These are phyloP conservation scores for Fusarium sulawesiense DNA, from an alignment of 2,329 filamentous ascomycete species.

Conservation along the genomic window DNA sequence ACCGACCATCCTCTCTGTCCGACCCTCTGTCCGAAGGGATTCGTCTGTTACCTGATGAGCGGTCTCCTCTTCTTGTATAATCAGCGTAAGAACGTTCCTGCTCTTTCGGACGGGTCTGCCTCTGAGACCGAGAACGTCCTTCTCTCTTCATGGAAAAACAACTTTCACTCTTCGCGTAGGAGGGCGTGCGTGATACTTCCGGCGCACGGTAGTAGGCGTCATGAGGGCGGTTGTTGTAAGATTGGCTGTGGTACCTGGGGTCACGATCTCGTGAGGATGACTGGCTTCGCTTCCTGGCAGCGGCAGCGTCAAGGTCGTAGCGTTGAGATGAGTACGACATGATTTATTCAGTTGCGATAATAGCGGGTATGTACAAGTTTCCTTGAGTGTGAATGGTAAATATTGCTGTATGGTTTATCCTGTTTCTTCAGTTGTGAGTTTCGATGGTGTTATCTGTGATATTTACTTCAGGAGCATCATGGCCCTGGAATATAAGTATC, in stretches of 20 bases:
- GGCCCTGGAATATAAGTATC: conserved; percentile 1
- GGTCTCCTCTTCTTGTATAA: background rate
- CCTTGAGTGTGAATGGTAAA: background rate
- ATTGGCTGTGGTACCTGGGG: background rate
- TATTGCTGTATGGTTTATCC: background rate
- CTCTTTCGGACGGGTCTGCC: background rate
- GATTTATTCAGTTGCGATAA: background rate
- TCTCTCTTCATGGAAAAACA: background rate
- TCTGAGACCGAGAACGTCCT: background rate
- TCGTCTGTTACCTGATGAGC: background rate
- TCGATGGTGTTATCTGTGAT: background rate
- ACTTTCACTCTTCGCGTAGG: background rate
- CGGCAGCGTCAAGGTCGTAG: conserved; percentile 11
- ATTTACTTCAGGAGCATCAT: background rate
- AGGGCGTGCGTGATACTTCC: background rate
- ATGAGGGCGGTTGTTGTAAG: background rate
- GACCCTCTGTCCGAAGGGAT: background rate
- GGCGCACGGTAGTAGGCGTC: conserved; percentile 3
- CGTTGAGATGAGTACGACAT: conserved; percentile 32
- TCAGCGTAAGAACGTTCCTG: background rate
- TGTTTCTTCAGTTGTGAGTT: background rate
- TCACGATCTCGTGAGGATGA: background rate
- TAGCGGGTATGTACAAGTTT: conserved; percentile 1
- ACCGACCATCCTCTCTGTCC: background rate
- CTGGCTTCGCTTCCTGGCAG: conserved; percentile 7